Evolutionary conservation across 2,329 filamentous ascomycete species (phyloP).

Genomic region (Ceratocystis variospora): DNA sequence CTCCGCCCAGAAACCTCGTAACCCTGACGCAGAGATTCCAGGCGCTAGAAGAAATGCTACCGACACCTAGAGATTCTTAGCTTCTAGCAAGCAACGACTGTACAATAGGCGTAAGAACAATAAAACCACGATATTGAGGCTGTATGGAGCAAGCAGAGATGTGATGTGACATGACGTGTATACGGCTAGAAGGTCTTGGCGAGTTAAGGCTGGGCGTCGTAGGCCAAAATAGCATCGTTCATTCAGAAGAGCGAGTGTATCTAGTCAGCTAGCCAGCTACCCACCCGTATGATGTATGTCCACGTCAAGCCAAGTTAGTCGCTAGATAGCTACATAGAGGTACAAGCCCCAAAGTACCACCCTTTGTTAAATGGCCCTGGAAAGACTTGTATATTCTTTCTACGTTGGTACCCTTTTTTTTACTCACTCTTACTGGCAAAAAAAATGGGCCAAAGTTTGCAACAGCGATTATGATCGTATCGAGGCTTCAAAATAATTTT

Average conservation of each 20-base stretch:
- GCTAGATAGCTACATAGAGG: no score
- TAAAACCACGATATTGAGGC: neutral
- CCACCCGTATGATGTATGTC: no score
- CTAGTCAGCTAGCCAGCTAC: no score
- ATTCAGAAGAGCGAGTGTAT: neutral
- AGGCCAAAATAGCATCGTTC: neutral
- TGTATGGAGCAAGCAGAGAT: no score
- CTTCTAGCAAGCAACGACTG: conserved; percentile 6
- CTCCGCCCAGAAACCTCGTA: neutral
- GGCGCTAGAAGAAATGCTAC: neutral
- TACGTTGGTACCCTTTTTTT: neutral
- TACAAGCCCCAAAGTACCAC: no score
- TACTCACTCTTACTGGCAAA: neutral
- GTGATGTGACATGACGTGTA: neutral
- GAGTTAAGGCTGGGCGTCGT: neutral
- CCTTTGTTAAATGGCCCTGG: neutral
- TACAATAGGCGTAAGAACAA: conserved; percentile 13
- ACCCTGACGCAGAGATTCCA: neutral
- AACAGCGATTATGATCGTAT: neutral
- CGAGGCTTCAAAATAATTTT: neutral
- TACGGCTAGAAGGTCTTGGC: neutral
- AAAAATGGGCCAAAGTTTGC: conserved; percentile 7
- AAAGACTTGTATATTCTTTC: neutral
- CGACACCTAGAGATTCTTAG: neutral
- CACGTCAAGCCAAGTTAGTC: no score